Percentiles rank a stretch among this genome's conserved stretches.
Evolutionary conservation across 129 eudicot genomes (phyloP).

Genomic region (Helichrysum umbraculigerum): DNA sequence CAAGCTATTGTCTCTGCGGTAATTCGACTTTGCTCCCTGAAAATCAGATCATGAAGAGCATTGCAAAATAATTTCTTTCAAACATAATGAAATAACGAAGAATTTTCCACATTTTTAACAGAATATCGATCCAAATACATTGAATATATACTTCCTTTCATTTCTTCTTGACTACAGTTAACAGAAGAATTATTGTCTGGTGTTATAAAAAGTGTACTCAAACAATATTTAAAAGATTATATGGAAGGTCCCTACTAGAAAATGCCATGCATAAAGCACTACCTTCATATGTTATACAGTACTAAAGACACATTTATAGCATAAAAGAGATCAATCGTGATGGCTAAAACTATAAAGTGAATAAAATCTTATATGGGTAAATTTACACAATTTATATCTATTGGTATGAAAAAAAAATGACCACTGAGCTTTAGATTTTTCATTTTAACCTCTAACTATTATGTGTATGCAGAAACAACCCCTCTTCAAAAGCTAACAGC

Average conservation of each 20-base stretch:
- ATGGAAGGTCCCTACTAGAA: background rate
- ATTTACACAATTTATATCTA: background rate
- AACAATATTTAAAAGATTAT: background rate
- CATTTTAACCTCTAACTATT: no score
- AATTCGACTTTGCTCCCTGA: slow-evolving; percentile 59
- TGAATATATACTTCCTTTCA: background rate
- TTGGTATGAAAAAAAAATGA: background rate
- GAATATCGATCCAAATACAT: no score
- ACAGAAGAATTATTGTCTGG: background rate
- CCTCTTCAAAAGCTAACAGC: no score
- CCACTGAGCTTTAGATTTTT: background rate
- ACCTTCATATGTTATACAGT: background rate
- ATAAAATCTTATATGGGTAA: background rate
- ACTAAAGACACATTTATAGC: background rate
- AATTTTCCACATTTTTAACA: background rate
- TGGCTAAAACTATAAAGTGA: background rate
- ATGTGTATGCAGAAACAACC: no score
- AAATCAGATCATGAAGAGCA: slow-evolving; percentile 19
- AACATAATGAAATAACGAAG: background rate
- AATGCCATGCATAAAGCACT: background rate
- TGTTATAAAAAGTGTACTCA: background rate
- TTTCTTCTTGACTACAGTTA: background rate
- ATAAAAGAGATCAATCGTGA: background rate
- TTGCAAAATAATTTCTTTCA: background rate
- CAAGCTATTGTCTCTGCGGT: slow-evolving; percentile 55